Conservation (phyloP, 2,329 filamentous ascomycete genomes). For the Huntiella savannae region DNA sequence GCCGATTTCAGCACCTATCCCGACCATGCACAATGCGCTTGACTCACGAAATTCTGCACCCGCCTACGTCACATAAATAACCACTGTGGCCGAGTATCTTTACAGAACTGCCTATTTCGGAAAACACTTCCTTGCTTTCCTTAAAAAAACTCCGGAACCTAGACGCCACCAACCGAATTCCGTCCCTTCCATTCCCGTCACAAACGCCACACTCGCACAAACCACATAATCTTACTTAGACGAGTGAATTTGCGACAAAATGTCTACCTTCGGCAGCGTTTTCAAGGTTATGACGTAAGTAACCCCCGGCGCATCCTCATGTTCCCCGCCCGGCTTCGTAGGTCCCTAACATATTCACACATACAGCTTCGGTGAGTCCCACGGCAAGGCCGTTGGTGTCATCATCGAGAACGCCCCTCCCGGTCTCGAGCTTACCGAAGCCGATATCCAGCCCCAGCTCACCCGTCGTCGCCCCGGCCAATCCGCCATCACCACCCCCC, state of each 20-base stretch:
- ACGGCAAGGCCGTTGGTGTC: constrained; percentile 82
- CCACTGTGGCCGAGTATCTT: too few species aligned
- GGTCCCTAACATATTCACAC: constrained; percentile 3
- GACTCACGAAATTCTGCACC: background rate
- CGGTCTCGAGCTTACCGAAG: constrained; percentile 66
- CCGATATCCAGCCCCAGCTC: constrained; percentile 87
- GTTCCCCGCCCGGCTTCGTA: background rate
- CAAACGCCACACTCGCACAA: too few species aligned
- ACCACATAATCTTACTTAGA: background rate
- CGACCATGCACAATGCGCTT: too few species aligned
- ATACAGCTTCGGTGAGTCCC: constrained; percentile 40
- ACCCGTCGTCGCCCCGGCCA: constrained; percentile 79
- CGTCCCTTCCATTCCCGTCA: too few species aligned
- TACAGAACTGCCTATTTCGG: too few species aligned
- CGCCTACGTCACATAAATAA: background rate
- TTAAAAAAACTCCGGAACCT: background rate
- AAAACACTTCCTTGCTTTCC: background rate
- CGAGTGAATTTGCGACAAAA: constrained; percentile 22
- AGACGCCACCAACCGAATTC: too few species aligned
- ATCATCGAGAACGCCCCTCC: constrained; percentile 89
- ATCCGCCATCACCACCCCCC: constrained; percentile 72
- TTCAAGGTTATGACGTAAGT: constrained; percentile 69
- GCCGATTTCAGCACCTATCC: too few species aligned
- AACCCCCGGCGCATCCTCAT: constrained; percentile 10
- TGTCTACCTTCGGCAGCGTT: constrained; percentile 75